Evolutionary conservation across 2,329 filamentous ascomycete genomes (phyloP), one percentile per base, ranked within the genome.

Genomic region (Sarocladium strictum): DNA sequence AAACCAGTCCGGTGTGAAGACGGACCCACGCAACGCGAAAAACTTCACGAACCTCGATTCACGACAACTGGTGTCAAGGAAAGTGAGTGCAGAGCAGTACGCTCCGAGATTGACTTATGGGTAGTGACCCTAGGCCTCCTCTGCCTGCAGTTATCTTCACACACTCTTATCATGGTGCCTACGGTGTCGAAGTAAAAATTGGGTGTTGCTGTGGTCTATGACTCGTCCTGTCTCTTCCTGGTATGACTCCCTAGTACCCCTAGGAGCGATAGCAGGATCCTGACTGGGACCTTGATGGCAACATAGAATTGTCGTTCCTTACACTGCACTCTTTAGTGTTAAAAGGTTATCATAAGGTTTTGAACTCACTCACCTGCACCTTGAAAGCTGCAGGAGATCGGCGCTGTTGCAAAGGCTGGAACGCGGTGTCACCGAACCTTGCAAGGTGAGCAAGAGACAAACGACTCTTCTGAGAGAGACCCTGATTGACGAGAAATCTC

Each of bases 21-120:
- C 47, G 47, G 47, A 51, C 47, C 47, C 47, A 51, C 47, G 47
- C n/a, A n/a, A 51, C 47, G 47, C 47, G 47, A 51, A 51, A 51
- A 33, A 21, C 47, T 33, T 51, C 47, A 51, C 27, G 47, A 35
- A 51, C 6, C 27, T 29, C 27, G 27, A 33, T 29, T 35, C 23
- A 49, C 15, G 43, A 23, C 43, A 49, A 12, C 43, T 32, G 7
- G 47, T 51, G 9, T 51, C n/a, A 11, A 51, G 29, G 27, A 35
- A n/a, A 23, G n/a, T 3, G 47, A 51, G 23, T 29, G 24, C 47
- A 29, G 47, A 51, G 17, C 47, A 10, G 35, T n/a, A 19, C 27
- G 17, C 27, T 21, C 47, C 47, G 47, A 51, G 21, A 12, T 51
- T 11, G 47, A 17, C 10, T 51, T 11, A 17, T 14, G 23, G 47